Percentiles rank a stretch among this genome's conserved stretches.
phyloP scores from a whole-genome alignment of 2,329 filamentous ascomycete genomes.

The Tolypocladium endophyticum region DNA sequence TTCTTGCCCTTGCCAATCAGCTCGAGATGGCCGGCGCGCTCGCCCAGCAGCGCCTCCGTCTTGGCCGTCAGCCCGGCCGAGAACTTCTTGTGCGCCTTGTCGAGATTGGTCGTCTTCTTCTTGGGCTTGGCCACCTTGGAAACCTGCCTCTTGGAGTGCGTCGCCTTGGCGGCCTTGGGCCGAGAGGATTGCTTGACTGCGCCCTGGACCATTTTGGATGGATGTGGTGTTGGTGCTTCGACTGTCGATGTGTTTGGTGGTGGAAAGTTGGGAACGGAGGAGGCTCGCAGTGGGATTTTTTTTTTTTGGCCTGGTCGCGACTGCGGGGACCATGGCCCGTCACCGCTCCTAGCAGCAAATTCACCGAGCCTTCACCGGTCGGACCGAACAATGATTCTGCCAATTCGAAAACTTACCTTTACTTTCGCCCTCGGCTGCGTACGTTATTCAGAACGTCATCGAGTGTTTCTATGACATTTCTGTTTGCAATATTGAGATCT shows the following conservation, averaged over 20 bases:
- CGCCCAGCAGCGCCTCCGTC: conserved; percentile 48
- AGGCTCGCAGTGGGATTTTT: neutral
- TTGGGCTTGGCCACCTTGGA: conserved; percentile 40
- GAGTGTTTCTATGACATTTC: too few relatives aligned
- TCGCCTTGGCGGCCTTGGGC: conserved; percentile 27
- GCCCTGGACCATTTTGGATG: conserved; percentile 41
- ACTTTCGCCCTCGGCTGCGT: neutral
- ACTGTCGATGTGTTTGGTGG: neutral
- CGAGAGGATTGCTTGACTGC: conserved; percentile 35
- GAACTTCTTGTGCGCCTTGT: conserved; percentile 45
- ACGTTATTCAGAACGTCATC: too few relatives aligned
- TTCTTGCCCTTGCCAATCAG: conserved; percentile 47
- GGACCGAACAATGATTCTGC: neutral
- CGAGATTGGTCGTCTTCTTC: conserved; percentile 32
- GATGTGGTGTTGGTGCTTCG: neutral
- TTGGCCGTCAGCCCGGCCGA: conserved; percentile 40
- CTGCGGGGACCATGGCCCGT: neutral
- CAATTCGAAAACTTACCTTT: neutral
- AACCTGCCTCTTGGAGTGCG: conserved; percentile 30
- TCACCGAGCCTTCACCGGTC: neutral
- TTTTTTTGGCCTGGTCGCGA: neutral
- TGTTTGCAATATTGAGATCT: too few relatives aligned
- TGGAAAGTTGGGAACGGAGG: neutral
- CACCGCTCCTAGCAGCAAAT: neutral
- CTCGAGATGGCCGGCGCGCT: conserved; percentile 49